Evolutionary conservation across 441 rosid genomes (phyloP).

Genomic region (Adansonia madagascariensis): DNA sequence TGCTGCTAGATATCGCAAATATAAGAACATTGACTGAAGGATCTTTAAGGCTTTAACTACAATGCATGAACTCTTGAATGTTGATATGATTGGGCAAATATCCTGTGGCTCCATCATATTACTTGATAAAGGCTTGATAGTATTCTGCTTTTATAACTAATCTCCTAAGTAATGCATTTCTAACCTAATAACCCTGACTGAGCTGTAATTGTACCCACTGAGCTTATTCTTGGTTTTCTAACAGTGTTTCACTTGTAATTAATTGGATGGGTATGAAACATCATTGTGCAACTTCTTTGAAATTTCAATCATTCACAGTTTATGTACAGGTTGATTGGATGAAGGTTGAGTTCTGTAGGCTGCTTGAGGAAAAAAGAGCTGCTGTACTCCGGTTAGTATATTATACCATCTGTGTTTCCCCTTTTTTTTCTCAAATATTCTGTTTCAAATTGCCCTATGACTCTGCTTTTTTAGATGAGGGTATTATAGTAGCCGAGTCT

Average conservation of each 20-base stretch:
- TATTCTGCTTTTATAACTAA: slow-evolving; percentile 17
- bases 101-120: background rate
- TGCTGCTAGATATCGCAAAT: background rate
- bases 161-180: background rate
- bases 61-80: slow-evolving; percentile 7
- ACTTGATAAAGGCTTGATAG: background rate
- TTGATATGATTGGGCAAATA: background rate
- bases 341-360: slow-evolving; percentile 69
- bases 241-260: slow-evolving; percentile 25
- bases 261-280: slow-evolving; percentile 22
- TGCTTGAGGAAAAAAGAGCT: slow-evolving; percentile 71
- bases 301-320: slow-evolving; percentile 61
- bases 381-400: slow-evolving; percentile 60
- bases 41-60: background rate
- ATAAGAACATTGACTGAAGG: background rate
- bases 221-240: slow-evolving; percentile 19
- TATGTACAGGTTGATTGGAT: slow-evolving; percentile 66
- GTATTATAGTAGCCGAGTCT: background rate
- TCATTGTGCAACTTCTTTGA: slow-evolving; percentile 40
- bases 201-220: slow-evolving; percentile 14
- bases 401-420: slow-evolving; percentile 4
- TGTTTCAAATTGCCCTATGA: background rate
- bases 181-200: slow-evolving; percentile 15
- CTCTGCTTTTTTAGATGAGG: background rate
- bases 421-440: slow-evolving; percentile 26